Conservation (phyloP, 2,329 filamentous ascomycete species). For the Ilyonectria sp. region DNA sequence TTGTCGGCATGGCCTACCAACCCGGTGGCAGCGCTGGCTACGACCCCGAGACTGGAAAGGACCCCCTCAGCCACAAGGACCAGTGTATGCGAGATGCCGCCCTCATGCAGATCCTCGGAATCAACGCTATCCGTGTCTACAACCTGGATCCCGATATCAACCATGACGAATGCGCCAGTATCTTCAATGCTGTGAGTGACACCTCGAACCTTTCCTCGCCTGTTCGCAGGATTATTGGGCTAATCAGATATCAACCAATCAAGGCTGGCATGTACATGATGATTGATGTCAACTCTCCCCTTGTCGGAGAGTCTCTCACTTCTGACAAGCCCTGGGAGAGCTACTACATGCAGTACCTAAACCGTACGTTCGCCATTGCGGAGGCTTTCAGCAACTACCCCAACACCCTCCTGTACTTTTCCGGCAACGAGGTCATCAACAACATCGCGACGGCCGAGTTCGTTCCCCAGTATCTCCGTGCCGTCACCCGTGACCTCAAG, state of each 20-base stretch:
- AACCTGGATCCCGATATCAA: slow-evolving; percentile 77
- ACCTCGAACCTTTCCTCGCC: no score
- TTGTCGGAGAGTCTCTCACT: slow-evolving; percentile 70
- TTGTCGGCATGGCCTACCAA: slow-evolving; percentile 79
- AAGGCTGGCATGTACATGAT: slow-evolving; percentile 78
- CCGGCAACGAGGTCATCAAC: slow-evolving; percentile 85
- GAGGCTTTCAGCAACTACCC: slow-evolving; percentile 78
- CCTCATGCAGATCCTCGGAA: slow-evolving; percentile 74
- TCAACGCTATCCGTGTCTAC: slow-evolving; percentile 80
- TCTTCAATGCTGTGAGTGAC: slow-evolving; percentile 72
- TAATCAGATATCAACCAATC: slow-evolving; percentile 8
- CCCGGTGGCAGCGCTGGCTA: slow-evolving; percentile 77
- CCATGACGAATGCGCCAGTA: slow-evolving; percentile 77
- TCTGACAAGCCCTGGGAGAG: slow-evolving; percentile 70
- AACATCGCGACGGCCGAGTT: slow-evolving; percentile 70
- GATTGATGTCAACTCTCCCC: slow-evolving; percentile 78
- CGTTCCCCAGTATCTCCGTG: slow-evolving; percentile 80
- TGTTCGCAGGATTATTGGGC: neutral
- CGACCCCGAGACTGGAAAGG: slow-evolving; percentile 66
- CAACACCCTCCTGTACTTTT: slow-evolving; percentile 81
- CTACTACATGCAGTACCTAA: slow-evolving; percentile 74
- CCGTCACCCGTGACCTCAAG: slow-evolving; percentile 85
- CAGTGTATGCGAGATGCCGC: slow-evolving; percentile 76
- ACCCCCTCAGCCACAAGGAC: slow-evolving; percentile 72
- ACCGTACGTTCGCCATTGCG: slow-evolving; percentile 77